Conservation (phyloP, 306 rosid species). For the Vigna reflexopilosa region DNA sequence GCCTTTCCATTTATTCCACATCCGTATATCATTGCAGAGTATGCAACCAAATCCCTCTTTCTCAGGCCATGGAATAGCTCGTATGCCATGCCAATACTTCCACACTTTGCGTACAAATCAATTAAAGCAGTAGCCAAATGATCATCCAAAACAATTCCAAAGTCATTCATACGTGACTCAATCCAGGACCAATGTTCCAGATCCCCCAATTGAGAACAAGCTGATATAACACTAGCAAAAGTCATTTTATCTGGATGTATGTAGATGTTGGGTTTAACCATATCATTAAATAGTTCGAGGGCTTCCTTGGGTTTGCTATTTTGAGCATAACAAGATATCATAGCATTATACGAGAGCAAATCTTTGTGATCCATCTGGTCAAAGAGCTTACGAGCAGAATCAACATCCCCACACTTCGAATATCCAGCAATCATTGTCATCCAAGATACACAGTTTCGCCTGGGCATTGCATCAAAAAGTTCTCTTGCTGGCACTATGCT, state of each 20-base stretch:
- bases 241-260: constrained; percentile 74
- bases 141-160: constrained; percentile 73
- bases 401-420: constrained; percentile 68
- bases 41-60: constrained; percentile 73
- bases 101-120: constrained; percentile 78
- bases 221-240: constrained; percentile 70
- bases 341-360: constrained; percentile 59
- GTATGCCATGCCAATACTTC: constrained; percentile 67
- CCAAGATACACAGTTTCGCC: constrained; percentile 66
- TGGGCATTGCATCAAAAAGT: constrained; percentile 61
- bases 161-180: constrained; percentile 58
- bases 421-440: constrained; percentile 73
- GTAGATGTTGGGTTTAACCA: constrained; percentile 52
- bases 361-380: constrained; percentile 60
- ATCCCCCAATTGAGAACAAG: constrained; percentile 75
- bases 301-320: constrained; percentile 73
- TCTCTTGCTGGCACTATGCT: constrained; percentile 57
- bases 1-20: constrained; percentile 76
- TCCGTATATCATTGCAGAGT: constrained; percentile 87
- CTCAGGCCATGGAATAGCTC: constrained; percentile 62
- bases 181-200: constrained; percentile 56
- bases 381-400: constrained; percentile 63
- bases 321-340: constrained; percentile 82
- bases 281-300: constrained; percentile 62
- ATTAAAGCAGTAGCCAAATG: constrained; percentile 77